These are phyloP conservation scores for Talaromyces sp. DNA, from an alignment of 2,329 filamentous ascomycete genomes.

Conservation along the genomic window DNA sequence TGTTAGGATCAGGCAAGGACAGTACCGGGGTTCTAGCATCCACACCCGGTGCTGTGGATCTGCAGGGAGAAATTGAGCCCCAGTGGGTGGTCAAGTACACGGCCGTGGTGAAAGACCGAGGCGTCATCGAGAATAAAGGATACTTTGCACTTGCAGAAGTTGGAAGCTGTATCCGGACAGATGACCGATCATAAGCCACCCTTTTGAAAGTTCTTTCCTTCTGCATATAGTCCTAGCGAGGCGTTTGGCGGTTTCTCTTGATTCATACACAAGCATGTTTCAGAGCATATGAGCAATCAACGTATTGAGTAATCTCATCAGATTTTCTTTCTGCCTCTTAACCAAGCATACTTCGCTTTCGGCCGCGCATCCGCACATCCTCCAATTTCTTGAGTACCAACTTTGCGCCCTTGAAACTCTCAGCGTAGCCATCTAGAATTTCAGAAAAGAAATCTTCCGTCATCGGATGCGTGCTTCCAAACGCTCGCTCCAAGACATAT, in stretches of 20 bases:
- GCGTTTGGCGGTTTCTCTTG: slow-evolving; percentile 13
- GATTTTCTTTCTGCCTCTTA: slow-evolving; percentile 43
- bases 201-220: neutral
- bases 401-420: slow-evolving; percentile 71
- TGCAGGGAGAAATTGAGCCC: slow-evolving; percentile 76
- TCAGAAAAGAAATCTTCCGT: slow-evolving; percentile 70
- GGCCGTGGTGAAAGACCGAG: slow-evolving; percentile 86
- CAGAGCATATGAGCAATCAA: slow-evolving; percentile 6
- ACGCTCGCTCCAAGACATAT: slow-evolving; percentile 92
- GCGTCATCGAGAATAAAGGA: slow-evolving; percentile 97
- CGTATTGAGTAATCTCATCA: neutral
- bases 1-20: slow-evolving; percentile 67
- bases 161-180: slow-evolving; percentile 42
- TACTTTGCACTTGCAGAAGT: slow-evolving; percentile 88
- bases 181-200: slow-evolving; percentile 14
- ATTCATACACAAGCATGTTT: neutral
- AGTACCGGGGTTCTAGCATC: slow-evolving; percentile 72
- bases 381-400: slow-evolving; percentile 78
- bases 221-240: slow-evolving; percentile 13
- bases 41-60: slow-evolving; percentile 48
- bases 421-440: slow-evolving; percentile 70
- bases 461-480: slow-evolving; percentile 88
- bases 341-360: slow-evolving; percentile 96
- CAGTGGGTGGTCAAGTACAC: slow-evolving; percentile 98
- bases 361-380: slow-evolving; percentile 87